These are phyloP conservation scores for Nigrospora oryzae DNA, from an alignment of 2,329 filamentous ascomycete genomes.

Conservation along the genomic window DNA sequence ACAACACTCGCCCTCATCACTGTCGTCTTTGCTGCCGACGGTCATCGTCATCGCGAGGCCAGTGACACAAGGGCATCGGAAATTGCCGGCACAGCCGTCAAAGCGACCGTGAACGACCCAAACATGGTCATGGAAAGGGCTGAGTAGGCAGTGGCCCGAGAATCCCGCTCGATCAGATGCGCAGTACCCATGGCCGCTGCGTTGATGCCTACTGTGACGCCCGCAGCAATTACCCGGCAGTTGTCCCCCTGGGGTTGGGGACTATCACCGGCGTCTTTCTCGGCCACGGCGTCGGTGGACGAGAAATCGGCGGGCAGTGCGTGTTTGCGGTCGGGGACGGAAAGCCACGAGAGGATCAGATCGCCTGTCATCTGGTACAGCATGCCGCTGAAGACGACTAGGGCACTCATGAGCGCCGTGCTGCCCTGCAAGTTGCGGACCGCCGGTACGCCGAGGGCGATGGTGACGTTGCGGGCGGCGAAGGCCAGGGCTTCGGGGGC, in stretches of 20 bases:
- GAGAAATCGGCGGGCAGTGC: background rate
- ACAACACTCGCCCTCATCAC: no score
- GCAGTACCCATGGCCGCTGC: conserved; percentile 52
- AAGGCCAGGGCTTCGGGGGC: conserved; percentile 18
- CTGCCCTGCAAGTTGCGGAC: conserved; percentile 17
- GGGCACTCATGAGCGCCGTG: conserved; percentile 18
- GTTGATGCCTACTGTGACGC: conserved; percentile 47
- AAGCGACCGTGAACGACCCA: conserved; percentile 46
- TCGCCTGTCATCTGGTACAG: conserved; percentile 21
- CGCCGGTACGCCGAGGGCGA: conserved; percentile 20
- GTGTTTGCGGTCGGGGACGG: conserved; percentile 10
- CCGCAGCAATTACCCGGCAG: conserved; percentile 34
- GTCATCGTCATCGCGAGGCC: conserved; percentile 9
- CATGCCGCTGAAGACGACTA: conserved; percentile 21
- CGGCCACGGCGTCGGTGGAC: background rate
- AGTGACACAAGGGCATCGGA: conserved; percentile 25
- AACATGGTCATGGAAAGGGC: conserved; percentile 50
- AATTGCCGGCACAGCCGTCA: conserved; percentile 40
- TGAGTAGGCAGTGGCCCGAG: conserved; percentile 45
- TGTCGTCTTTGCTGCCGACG: no score
- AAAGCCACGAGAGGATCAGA: conserved; percentile 15
- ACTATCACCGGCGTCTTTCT: background rate
- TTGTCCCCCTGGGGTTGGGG: conserved; percentile 3
- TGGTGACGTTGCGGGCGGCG: conserved; percentile 19
- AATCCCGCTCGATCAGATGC: conserved; percentile 45